These are phyloP conservation scores for Macrophomina phaseolina DNA, from an alignment of 2,329 filamentous ascomycete genomes.

Conservation along the genomic window DNA sequence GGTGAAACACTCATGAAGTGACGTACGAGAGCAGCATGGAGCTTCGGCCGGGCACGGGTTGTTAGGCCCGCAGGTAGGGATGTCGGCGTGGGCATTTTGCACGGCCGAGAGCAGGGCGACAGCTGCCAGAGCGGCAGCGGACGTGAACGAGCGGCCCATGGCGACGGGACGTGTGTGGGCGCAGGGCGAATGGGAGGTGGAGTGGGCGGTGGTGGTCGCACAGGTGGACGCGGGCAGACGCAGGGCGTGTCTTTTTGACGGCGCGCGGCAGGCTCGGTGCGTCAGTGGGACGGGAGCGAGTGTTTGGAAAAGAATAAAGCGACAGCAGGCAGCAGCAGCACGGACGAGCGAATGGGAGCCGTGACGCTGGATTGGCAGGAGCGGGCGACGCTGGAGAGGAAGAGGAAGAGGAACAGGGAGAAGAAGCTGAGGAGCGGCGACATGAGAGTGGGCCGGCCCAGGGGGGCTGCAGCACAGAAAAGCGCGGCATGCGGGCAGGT, in stretches of 20 bases:
- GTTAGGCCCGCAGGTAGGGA: constrained; percentile 50
- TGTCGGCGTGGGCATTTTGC: constrained; percentile 35
- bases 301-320: neutral
- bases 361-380: neutral
- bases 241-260: neutral
- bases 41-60: constrained; percentile 70
- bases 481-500: constrained; percentile 15
- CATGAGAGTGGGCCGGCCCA: neutral
- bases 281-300: constrained; percentile 1
- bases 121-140: constrained; percentile 27
- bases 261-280: constrained; percentile 4
- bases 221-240: neutral
- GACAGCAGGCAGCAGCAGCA: constrained; percentile 6
- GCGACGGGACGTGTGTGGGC: constrained; percentile 13
- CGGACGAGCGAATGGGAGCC: constrained; percentile 13
- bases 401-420: neutral
- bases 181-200: constrained; percentile 5
- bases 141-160: constrained; percentile 25
- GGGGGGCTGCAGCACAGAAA: constrained; percentile 13
- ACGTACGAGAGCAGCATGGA: constrained; percentile 50
- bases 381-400: neutral
- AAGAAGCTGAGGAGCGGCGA: neutral
- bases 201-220: neutral
- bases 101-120: constrained; percentile 35
- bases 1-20: constrained; percentile 37